Base-by-base conservation (phyloP, 2,329 filamentous ascomycete genomes). In the Aspergillus niger region DNA sequence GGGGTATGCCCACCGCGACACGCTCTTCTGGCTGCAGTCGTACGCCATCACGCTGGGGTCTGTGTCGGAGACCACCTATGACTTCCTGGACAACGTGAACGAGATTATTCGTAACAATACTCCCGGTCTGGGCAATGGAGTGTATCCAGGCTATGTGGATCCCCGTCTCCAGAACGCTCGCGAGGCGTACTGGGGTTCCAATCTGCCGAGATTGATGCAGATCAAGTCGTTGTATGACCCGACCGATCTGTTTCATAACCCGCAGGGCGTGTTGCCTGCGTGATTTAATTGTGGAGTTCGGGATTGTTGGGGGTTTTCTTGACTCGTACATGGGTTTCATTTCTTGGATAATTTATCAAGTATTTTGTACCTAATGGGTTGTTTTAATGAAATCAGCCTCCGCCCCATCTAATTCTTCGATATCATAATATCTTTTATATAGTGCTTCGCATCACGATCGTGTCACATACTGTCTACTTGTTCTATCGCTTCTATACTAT, bases 1-100 rank as follows among this genome's bases (percentile, higher is more conserved):
- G 0, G 82, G 86, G 7, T 89, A 87, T 67, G 81, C 83, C 0
- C 87, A 89, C 67, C 83, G 88, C 50, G 84, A 89, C 76, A 85
- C 85, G 63, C 66, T 88, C 43, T 83, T 89, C 74, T 88, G 86
- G 76, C 82, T 86, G 69, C 85, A 89, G 68, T 84, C 82, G 0
- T 89, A 89, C 67, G 84, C 80, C 8, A 68, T 89, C 48, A 83
- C 85, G 0, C 74, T 79, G 0, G 73, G 73, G 1, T 68, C 65
- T 0, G 63, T 87, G 13, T 78, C 76, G 1, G 63, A 76, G n/a
- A 76, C 73, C 11, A 85, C 82, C 2, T 80, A 76, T 57, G 66
- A 74, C 0, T 88, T 88, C 57, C 69, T 88, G 41, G 74, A 77
- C 15, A 81, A 81, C 5, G 76, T 89, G 11, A 58, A 52, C 5